Base-by-base conservation (phyloP, 768 basidiomycete genomes). In the Sarcodon aspratus region DNA sequence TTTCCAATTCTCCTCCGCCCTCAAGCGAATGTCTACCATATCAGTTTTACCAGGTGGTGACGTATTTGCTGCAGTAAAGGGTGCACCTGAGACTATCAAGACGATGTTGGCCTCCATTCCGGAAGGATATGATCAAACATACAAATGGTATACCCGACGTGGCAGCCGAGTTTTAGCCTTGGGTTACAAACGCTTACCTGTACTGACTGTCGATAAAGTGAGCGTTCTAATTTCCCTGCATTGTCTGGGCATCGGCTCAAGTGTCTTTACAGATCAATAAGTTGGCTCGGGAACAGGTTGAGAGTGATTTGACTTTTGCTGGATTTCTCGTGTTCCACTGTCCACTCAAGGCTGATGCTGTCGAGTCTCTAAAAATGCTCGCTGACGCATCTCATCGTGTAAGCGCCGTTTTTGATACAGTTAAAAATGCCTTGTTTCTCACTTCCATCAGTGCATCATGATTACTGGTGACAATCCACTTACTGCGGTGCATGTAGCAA, bases 321-420 rank as follows among this genome's bases (percentile, higher is more conserved):
- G 96, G 96, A 7, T 99, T 99, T 72, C 71, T 99, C 51, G 92
- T 99, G 17, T 99, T 99, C 80, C 94, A 97, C 60, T 98, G 94
- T 61, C 96, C 96, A 2, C 76, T 99, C 54, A 99, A 99, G 66
- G 65, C 79, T 12, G 96, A 99, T 62, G 96, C 96, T 1, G 74
- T 98, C 9, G 80, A 85, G 52, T 78, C 88, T 0, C 74, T 99
- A 50, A 91, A 87, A 65, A 95, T 95, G 90, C 72, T 99, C 47
- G 82, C 85, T 3, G 95, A 98, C 60, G 91, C 95, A 7, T 96
- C 93, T 0, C 96, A 99, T 66, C 79, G 96, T 36, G 94, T 96
- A 69, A 45, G 89, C 44, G 40, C 34, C 46, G 6, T 44, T 13
- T 11, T 3, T n/a, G 1, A 37, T 7, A 50, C 46, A 37, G 55